Base-by-base conservation (phyloP, 176 grass and related monocot species). In the Triticum urartu region DNA sequence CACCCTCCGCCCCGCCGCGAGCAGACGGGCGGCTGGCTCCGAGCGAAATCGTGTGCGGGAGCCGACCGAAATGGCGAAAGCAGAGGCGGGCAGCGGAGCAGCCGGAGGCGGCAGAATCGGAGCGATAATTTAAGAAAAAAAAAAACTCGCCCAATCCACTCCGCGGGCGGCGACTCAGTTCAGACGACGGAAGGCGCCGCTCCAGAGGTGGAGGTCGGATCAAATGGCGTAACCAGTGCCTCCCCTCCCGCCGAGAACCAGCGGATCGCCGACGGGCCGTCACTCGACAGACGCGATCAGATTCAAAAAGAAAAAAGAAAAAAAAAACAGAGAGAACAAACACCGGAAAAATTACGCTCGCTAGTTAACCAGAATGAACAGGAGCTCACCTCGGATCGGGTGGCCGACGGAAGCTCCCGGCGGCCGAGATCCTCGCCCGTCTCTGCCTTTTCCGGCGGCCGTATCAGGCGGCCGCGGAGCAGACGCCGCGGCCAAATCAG, bases 141-240 rank as follows among this genome's bases (percentile, higher is more conserved):
- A 21, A 70, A 5, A 64, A 24, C 20, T 47, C 20, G 4, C 79
- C 17, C 9, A 71, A 43, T 14, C 70, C 30, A 21, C 34, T 40
- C 25, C 39, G 48, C n/a, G 68, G 14, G 13, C 30, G 33, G 43
- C 34, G 75, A 66, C 79, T 58, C 85, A 50, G 56, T 83, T 58
- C 85, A 30, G 67, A 33, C 36, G 13, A 10, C 10, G 67, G 17
- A 63, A 14, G 60, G 3, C 11, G 56, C 21, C 63, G 34, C 72
- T 64, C 22, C 73, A 25, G 72, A 38, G n/a, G 40, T 17, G 74
- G 73, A 54, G 11, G 26, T 30, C 76, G 36, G 76, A 87, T 87
- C 68, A 47, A 91, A 91, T 40, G 68, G 48, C 76, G 60, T 36
- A 64, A 39, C 13, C 68, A 14, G 66, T 34, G 33, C 25, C 75